A percentile compares a stretch with the other conserved stretches of the same genome.
Conservation (phyloP, 1,284 basidiomycete genomes). For the Xerocomus minutiporus region DNA sequence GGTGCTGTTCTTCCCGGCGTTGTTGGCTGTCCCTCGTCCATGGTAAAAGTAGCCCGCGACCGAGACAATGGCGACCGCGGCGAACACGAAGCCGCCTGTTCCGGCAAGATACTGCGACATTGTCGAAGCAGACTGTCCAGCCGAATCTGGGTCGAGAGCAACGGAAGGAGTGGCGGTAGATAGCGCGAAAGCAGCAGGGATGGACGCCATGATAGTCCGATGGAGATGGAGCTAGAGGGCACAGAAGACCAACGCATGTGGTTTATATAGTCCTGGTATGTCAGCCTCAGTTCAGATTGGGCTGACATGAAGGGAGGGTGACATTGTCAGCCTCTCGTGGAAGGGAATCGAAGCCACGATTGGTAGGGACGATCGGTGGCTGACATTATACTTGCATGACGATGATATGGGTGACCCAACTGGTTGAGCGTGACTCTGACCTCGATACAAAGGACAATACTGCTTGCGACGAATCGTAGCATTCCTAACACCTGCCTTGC, state of each 20-base stretch:
- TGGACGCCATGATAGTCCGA: not conserved
- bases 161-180: constrained; percentile 4
- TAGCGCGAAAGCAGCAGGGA: not conserved
- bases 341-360: too few species aligned
- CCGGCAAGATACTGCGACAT: constrained; percentile 7
- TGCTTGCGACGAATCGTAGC: too few species aligned
- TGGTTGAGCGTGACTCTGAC: too few species aligned
- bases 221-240: not conserved
- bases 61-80: constrained; percentile 15
- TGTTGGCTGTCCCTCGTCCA: not conserved
- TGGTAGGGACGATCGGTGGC: too few species aligned
- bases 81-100: constrained; percentile 21
- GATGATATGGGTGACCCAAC: too few species aligned
- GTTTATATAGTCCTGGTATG: too few species aligned
- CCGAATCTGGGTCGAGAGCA: not conserved
- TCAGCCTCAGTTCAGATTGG: too few species aligned
- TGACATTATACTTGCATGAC: too few species aligned
- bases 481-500: too few species aligned
- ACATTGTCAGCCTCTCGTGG: too few species aligned
- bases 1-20: not conserved
- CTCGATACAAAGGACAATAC: too few species aligned
- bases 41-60: constrained; percentile 18
- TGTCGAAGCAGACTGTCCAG: constrained; percentile 4
- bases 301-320: too few species aligned
- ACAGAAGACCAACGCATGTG: not conserved